Percentiles rank a stretch among this genome's conserved stretches.
Conservation (phyloP, 208 protist genomes). For the Acanthamoeba royreba region DNA sequence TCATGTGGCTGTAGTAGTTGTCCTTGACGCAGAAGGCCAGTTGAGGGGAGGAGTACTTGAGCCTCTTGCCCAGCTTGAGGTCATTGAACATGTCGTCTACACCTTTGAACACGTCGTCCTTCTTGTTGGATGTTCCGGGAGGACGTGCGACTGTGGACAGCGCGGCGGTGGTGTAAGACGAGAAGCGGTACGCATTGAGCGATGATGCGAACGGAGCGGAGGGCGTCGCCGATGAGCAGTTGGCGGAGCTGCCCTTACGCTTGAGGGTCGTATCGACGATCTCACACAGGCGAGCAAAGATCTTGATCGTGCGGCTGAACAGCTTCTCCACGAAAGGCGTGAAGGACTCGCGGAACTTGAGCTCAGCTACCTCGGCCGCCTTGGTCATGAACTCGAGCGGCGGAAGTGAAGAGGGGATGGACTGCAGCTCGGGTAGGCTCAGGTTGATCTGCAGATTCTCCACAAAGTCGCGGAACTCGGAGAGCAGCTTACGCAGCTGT, state of each 20-base stretch:
- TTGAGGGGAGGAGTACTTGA: conserved; percentile 37
- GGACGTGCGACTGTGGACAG: neutral
- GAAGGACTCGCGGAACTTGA: conserved; percentile 6
- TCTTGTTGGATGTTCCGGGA: neutral
- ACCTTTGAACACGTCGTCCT: neutral
- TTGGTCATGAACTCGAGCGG: neutral
- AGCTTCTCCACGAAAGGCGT: neutral
- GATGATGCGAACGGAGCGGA: neutral
- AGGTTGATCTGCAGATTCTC: neutral
- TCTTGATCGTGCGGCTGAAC: neutral
- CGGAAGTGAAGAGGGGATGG: neutral
- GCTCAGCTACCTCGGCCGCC: conserved; percentile 12
- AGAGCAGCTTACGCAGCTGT: conserved; percentile 6
- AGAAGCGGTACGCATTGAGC: neutral
- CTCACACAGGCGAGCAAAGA: neutral
- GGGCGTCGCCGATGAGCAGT: neutral
- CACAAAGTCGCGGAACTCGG: conserved; percentile 5
- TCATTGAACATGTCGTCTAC: neutral
- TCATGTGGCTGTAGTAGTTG: neutral
- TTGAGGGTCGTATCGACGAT: conserved; percentile 8
- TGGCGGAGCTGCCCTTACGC: neutral
- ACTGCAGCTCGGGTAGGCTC: neutral
- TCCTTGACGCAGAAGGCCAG: neutral
- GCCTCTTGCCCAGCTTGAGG: neutral
- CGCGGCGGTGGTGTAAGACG: neutral